Conservation (phyloP, 2,329 filamentous ascomycete genomes). For the Apiospora hydei region DNA sequence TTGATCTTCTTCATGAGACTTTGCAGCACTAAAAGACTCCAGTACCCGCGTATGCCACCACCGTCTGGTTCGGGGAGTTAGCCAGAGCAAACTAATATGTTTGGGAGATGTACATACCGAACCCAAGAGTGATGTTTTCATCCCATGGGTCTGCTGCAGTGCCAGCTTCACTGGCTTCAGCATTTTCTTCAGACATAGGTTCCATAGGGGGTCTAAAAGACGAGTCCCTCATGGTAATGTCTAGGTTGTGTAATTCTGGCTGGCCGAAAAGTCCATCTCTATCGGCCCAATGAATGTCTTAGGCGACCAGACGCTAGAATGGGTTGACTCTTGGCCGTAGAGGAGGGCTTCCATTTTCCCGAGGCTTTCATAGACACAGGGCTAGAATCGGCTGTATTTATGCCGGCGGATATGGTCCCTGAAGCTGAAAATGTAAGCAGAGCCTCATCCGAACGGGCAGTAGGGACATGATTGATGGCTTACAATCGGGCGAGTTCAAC, state of each 20-base stretch:
- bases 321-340: background rate
- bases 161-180: too few relatives aligned
- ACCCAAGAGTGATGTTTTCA: background rate
- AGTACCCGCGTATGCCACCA: slow-evolving; percentile 2
- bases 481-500: background rate
- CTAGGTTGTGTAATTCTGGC: too few relatives aligned
- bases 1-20: background rate
- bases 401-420: background rate
- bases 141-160: too few relatives aligned
- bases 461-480: background rate
- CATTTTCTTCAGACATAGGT: too few relatives aligned
- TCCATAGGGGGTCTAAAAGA: too few relatives aligned
- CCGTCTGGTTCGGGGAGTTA: background rate
- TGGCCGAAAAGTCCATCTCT: too few relatives aligned
- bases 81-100: background rate
- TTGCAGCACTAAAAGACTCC: background rate
- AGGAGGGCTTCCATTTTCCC: background rate
- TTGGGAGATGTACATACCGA: background rate
- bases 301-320: too few relatives aligned
- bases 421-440: background rate
- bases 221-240: too few relatives aligned
- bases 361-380: too few relatives aligned
- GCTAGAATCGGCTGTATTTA: background rate
- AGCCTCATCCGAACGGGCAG: background rate
- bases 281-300: too few relatives aligned